Conservation (phyloP, 495 filamentous ascomycete species). For the Aspergillus panamensis region DNA sequence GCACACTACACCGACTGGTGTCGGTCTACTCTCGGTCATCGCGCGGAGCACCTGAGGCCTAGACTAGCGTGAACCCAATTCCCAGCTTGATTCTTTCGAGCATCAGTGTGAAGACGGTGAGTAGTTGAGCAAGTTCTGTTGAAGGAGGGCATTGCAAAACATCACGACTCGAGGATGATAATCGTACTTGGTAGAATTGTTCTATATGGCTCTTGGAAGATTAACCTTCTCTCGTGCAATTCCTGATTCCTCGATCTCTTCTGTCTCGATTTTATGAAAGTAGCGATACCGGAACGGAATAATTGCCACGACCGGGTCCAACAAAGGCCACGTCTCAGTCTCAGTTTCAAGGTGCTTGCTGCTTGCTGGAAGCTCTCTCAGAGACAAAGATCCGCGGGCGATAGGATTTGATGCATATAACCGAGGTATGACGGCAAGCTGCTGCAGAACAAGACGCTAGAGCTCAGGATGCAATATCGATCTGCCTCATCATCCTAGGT, state of each 20-base stretch:
- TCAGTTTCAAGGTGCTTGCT: background rate
- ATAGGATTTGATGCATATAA: background rate
- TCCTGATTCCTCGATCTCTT: too few relatives aligned
- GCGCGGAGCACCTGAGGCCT: too few relatives aligned
- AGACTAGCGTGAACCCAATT: too few relatives aligned
- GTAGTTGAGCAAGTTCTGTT: too few relatives aligned
- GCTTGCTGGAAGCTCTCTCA: background rate
- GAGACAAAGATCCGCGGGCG: too few relatives aligned
- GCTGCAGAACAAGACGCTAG: background rate
- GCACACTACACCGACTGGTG: background rate
- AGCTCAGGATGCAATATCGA: background rate
- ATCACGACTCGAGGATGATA: too few relatives aligned
- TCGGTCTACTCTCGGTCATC: background rate
- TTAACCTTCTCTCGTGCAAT: too few relatives aligned
- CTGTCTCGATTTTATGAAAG: background rate
- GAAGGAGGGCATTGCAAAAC: too few relatives aligned
- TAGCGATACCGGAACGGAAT: slow-evolving; percentile 1
- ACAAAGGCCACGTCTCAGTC: background rate
- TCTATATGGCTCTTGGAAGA: too few relatives aligned
- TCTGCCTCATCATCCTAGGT: background rate
- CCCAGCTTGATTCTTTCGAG: too few relatives aligned
- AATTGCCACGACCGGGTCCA: background rate
- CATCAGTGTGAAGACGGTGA: too few relatives aligned
- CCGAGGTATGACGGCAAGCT: slow-evolving; percentile 1
- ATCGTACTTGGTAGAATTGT: too few relatives aligned